A percentile compares a stretch with the other conserved stretches of the same genome.
Conservation (phyloP, 179 eudicot genomes). For the Amaranthus tricolor region DNA sequence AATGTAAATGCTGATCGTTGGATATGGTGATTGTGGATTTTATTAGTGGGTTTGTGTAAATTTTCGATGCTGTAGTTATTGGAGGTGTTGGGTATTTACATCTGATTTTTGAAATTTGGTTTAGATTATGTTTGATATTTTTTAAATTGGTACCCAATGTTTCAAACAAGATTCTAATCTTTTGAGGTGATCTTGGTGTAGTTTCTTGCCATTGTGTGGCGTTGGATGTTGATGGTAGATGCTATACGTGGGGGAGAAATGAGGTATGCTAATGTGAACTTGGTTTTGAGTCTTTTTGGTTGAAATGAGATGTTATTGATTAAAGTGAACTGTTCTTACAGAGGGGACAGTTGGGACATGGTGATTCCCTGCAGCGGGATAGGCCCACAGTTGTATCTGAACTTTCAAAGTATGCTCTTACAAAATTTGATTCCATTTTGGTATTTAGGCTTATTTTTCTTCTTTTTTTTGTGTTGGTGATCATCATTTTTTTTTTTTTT, state of each 20-base stretch:
- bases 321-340: constrained; percentile 34
- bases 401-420: constrained; percentile 57
- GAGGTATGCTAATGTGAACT: constrained; percentile 50
- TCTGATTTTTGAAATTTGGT: not conserved
- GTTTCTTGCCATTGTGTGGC: constrained; percentile 98
- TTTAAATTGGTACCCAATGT: not conserved
- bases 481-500: not conserved
- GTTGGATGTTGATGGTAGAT: constrained; percentile 90
- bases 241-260: constrained; percentile 97
- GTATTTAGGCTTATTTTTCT: not conserved
- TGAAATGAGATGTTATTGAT: constrained; percentile 10
- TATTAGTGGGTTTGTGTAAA: not conserved
- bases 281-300: not conserved
- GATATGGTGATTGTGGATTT: not conserved
- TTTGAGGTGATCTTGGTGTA: constrained; percentile 34
- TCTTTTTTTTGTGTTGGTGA: not conserved
- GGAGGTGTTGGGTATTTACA: not conserved
- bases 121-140: not conserved
- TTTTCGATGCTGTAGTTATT: not conserved
- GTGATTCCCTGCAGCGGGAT: constrained; percentile 83
- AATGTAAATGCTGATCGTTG: not conserved
- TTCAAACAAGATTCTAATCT: not conserved
- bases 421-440: not conserved
- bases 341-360: constrained; percentile 98
- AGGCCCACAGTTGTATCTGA: constrained; percentile 89